Percentiles rank a stretch among this genome's conserved stretches.
These are phyloP conservation scores for Cyberlindnera subsufficiens DNA, from an alignment of 805 yeast genomes.

Conservation along the genomic window DNA sequence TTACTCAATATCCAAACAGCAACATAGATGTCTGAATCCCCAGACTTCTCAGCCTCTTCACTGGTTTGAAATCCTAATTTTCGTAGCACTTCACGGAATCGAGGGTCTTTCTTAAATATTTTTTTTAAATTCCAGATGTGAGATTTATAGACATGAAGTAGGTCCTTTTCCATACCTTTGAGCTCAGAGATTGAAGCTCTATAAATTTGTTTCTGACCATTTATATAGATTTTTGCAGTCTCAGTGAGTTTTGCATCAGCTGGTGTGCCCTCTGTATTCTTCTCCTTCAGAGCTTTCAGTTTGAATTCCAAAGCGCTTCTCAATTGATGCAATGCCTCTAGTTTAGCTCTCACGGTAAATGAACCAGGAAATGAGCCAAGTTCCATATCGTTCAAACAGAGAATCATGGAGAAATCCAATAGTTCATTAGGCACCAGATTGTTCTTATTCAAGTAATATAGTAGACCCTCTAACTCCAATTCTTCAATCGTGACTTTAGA, in stretches of 20 bases:
- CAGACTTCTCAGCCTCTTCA: conserved; percentile 37
- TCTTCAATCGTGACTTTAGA: conserved; percentile 9
- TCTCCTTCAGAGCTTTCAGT: conserved; percentile 20
- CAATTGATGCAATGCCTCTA: conserved; percentile 53
- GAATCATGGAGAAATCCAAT: conserved; percentile 26
- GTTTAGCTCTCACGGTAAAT: conserved; percentile 43
- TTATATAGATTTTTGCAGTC: conserved; percentile 38
- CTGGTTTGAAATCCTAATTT: conserved; percentile 42
- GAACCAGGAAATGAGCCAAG: conserved; percentile 1
- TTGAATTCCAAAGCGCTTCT: conserved; percentile 51
- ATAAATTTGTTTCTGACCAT: conserved; percentile 44
- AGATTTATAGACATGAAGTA: conserved; percentile 36
- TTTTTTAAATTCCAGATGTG: conserved; percentile 44
- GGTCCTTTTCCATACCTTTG: conserved; percentile 43
- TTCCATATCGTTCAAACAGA: conserved; percentile 31
- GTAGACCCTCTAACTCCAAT: conserved; percentile 24
- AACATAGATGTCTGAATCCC: conserved; percentile 31
- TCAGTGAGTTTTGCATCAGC: conserved; percentile 17
- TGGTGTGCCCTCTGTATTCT: conserved; percentile 1
- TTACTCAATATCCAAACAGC: conserved; percentile 16
- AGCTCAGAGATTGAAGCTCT: conserved; percentile 37
- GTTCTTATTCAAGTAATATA: conserved; percentile 27
- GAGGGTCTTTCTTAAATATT: conserved; percentile 44
- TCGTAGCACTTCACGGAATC: conserved; percentile 41
- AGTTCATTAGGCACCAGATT: conserved; percentile 19